Base-by-base conservation (phyloP, 768 basidiomycete species). In the Suillus clintonianus region DNA sequence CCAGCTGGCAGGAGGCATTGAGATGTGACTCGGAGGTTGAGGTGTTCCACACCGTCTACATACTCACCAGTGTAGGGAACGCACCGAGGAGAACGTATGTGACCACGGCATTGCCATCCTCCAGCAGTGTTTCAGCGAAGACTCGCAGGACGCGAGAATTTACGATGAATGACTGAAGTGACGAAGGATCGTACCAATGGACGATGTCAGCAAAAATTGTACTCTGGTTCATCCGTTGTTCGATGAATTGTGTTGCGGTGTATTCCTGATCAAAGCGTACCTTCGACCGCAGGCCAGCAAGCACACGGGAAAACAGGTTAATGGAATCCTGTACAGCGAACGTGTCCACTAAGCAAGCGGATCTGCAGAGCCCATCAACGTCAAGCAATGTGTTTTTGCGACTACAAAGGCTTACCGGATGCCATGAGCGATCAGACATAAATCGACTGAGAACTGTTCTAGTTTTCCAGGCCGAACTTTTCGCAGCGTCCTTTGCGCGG, bases 131-230 rank as follows among this genome's bases (percentile, higher is more conserved):
- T 2, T 61, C 56, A 13, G 41, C 55, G 39, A 76, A 15, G 8
- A n/a, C 41, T 13, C 62, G 60, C 5, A 74, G 43, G 27, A 72
- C 68, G 1, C 66, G 65, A 7, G 61, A 54, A 50, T 88, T 86
- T 36, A 87, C 79, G 62, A 89, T 78, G 71, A 89, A 87, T 2
- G 84, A 82, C 67, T 89, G 87, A 15, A 77, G 74, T 4, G 83
- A 79, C 37, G 67, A 57, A 13, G 79, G 63, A 32, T 88, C 85
- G 53, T 82, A 79, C 51, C 86, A 63, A 65, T 85, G 78, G 39
- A 79, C 62, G 34, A 89, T 72, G 42, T 73, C 61, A 11, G 69
- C 43, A 71, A 89, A 89, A 19, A 65, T 50, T 9, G 69, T 11
- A 47, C 64, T 69, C 65, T 70, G 53, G 24, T n/a, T 41, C 32